Evolutionary conservation across 1,284 basidiomycete species (phyloP).

Genomic region (Heterobasidion annosum): DNA sequence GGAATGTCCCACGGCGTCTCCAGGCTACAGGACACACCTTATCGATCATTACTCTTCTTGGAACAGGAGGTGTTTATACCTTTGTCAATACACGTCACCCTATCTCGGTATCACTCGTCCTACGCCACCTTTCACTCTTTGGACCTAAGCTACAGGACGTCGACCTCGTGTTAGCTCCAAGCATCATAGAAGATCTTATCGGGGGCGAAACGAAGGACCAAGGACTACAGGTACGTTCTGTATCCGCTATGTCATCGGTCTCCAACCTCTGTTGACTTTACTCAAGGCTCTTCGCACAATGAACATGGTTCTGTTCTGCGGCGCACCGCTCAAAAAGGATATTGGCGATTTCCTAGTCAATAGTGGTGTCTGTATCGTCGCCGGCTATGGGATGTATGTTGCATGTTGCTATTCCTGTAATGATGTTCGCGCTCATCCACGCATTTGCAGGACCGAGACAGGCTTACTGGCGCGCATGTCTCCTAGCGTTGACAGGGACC

Average conservation of each 20-base stretch:
- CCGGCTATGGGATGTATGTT: background rate
- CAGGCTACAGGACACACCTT: background rate
- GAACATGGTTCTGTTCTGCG: background rate
- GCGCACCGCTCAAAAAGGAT: background rate
- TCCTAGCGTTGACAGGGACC: background rate
- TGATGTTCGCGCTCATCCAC: background rate
- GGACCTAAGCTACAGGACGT: background rate
- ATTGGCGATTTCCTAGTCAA: background rate
- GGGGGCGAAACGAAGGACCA: background rate
- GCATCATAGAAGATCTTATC: constrained; percentile 1
- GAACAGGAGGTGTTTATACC: background rate
- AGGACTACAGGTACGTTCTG: background rate
- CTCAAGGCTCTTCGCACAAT: background rate
- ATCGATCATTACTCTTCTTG: background rate
- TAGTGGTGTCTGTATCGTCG: background rate
- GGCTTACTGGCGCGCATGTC: background rate
- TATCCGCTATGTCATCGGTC: background rate
- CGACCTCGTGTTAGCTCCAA: background rate
- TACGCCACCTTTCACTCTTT: background rate
- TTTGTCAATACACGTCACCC: background rate
- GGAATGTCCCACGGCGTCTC: background rate
- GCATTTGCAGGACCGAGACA: background rate
- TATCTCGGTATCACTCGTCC: background rate
- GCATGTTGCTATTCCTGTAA: background rate
- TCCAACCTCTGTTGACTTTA: no score